Evolutionary conservation across 768 basidiomycete genomes (phyloP).

Genomic region (Lactarius hengduanensis): DNA sequence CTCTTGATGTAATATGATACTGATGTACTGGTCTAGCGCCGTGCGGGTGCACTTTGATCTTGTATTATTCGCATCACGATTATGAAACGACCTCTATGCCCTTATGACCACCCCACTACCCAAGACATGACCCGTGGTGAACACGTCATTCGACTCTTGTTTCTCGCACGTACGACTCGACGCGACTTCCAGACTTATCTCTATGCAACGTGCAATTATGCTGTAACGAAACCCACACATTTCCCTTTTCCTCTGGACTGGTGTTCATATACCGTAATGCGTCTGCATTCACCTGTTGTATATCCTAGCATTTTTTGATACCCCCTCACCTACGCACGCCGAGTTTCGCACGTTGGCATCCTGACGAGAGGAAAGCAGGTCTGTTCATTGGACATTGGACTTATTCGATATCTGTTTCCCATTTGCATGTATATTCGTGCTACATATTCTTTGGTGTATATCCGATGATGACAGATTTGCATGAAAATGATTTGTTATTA

Average conservation of each 20-base stretch:
- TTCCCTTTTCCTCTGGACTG: background rate
- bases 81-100: constrained; percentile 24
- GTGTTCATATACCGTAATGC: constrained; percentile 23
- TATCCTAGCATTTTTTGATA: constrained; percentile 23
- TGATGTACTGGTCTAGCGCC: constrained; percentile 7
- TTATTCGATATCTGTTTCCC: constrained; percentile 11
- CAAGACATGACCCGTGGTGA: constrained; percentile 12
- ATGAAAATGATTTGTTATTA: background rate
- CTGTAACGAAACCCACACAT: constrained; percentile 23
- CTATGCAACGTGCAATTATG: constrained; percentile 20
- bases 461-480: constrained; percentile 2
- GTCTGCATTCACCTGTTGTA: constrained; percentile 16
- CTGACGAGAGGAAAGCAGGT: constrained; percentile 19
- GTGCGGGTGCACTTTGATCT: constrained; percentile 13
- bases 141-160: background rate
- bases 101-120: constrained; percentile 15
- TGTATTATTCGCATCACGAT: constrained; percentile 27
- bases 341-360: constrained; percentile 19
- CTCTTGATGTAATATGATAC: background rate
- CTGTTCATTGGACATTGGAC: constrained; percentile 11
- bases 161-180: background rate
- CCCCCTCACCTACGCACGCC: constrained; percentile 13
- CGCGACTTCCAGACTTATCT: constrained; percentile 5
- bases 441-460: constrained; percentile 10
- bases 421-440: constrained; percentile 22